A percentile compares a stretch with the other conserved stretches of the same genome.
Evolutionary conservation across 176 grass and related monocot species (phyloP).

Genomic region (Luzula sylvatica): DNA sequence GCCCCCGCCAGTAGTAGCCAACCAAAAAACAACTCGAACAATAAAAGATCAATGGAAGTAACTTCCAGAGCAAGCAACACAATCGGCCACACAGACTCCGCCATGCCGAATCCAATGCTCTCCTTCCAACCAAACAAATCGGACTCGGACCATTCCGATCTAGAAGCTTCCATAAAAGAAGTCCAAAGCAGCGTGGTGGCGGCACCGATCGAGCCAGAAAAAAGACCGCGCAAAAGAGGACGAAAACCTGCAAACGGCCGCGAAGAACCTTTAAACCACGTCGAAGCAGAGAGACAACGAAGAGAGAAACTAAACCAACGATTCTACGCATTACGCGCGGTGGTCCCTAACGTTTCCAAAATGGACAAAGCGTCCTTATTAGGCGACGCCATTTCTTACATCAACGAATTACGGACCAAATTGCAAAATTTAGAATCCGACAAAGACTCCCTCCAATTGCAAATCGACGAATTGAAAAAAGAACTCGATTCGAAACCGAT

Average conservation of each 20-base stretch:
- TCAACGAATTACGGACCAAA: slow-evolving; percentile 76
- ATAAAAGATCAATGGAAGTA: slow-evolving; percentile 67
- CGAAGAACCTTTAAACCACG: slow-evolving; percentile 92
- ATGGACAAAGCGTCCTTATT: slow-evolving; percentile 99
- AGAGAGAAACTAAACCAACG: slow-evolving; percentile 96
- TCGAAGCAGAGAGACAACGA: slow-evolving; percentile 91
- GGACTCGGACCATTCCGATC: slow-evolving; percentile 83
- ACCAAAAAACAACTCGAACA: slow-evolving; percentile 30
- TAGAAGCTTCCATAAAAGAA: slow-evolving; percentile 72
- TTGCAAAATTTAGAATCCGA: slow-evolving; percentile 44
- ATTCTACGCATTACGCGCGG: slow-evolving; percentile 91
- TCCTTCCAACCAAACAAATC: slow-evolving; percentile 72
- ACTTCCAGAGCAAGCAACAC: slow-evolving; percentile 80
- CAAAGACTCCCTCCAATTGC: slow-evolving; percentile 52
- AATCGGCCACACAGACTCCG: slow-evolving; percentile 7
- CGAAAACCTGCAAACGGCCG: slow-evolving; percentile 94
- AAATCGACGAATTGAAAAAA: slow-evolving; percentile 59
- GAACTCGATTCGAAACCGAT: slow-evolving; percentile 47
- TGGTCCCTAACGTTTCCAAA: slow-evolving; percentile 97
- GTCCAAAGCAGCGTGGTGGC: slow-evolving; percentile 86
- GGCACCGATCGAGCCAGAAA: slow-evolving; percentile 54
- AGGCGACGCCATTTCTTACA: slow-evolving; percentile 90
- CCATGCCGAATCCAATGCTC: slow-evolving; percentile 43
- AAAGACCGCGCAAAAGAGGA: slow-evolving; percentile 80
- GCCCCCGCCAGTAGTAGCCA: slow-evolving; percentile 25